These are phyloP conservation scores for Lentinula aciculospora DNA, from an alignment of 768 basidiomycete species.

Conservation along the genomic window DNA sequence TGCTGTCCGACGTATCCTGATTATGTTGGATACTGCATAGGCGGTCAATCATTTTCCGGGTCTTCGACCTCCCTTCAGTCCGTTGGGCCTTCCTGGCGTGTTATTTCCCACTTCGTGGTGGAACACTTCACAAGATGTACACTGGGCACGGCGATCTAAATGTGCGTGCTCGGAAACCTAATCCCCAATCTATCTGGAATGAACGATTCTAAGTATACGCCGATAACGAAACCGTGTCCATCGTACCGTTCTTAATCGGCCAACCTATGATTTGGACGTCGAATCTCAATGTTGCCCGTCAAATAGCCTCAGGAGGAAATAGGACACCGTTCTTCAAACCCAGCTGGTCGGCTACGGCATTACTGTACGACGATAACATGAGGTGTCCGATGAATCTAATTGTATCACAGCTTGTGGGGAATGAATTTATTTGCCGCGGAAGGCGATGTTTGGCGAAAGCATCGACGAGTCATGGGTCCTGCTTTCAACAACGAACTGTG, in stretches of 20 bases:
- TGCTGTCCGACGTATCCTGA: neutral
- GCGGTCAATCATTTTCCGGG: conserved; percentile 31
- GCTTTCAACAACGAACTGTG: conserved; percentile 38
- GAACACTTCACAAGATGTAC: conserved; percentile 31
- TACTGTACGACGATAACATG: conserved; percentile 22
- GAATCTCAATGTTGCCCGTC: conserved; percentile 41
- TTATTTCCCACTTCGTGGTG: conserved; percentile 35
- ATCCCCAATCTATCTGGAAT: neutral
- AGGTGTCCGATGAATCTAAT: neutral
- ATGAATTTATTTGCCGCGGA: conserved; percentile 40
- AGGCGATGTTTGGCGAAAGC: conserved; percentile 39
- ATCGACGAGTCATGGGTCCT: conserved; percentile 37
- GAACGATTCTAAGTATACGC: conserved; percentile 24
- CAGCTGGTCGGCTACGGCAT: conserved; percentile 19
- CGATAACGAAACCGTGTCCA: conserved; percentile 32
- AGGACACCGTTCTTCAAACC: conserved; percentile 38
- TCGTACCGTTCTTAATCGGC: conserved; percentile 34
- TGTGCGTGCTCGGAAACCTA: conserved; percentile 18
- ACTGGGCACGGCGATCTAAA: conserved; percentile 30
- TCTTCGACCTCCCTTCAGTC: conserved; percentile 34
- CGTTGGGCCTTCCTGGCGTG: conserved; percentile 30
- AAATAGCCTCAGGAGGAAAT: conserved; percentile 33
- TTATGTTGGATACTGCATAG: conserved; percentile 15
- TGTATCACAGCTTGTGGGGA: conserved; percentile 27
- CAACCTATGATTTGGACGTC: conserved; percentile 32